Base-by-base conservation (phyloP, 1,284 basidiomycete species). In the Laetiporus sulphureus region DNA sequence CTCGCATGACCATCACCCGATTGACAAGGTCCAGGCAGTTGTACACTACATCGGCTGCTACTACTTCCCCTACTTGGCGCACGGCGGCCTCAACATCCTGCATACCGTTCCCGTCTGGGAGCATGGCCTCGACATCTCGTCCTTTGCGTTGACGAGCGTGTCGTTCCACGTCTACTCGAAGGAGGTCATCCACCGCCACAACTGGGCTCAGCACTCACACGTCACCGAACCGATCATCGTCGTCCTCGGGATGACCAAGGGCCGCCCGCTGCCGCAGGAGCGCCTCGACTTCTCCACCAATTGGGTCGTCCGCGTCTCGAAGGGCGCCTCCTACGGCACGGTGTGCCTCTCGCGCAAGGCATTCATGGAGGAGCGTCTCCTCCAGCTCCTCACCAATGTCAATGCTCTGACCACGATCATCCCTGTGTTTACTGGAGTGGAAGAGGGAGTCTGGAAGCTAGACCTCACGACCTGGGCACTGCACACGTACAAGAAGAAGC, bases 361-460 rank as follows among this genome's bases (percentile, higher is more conserved):
- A 27, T 64, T 64, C 57, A 54, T 63, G 35, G 56, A 62, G 29
- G 50, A 54, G 29, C 52, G 53, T 37, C 50, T 64, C 4, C 51
- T 63, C 22, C 35, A 34, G 15, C 43, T 54, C n/a, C 54, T 64
- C 16, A 44, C 55, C 15, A 44, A 44, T 23, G 41, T 64, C 48
- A 64, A 64, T 44, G 51, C 50, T 2, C 43, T 50, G 30, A 64
- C 60, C 6, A 63, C 62, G n/a, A 47, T 64, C 38, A 52, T 64
- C 11, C 57, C 61, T 13, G 40, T 48, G 18, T 58, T 58, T 39
- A 45, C 54, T 18, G 57, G 57, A 27, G 50, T 57, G 24, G 39
- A 56, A 19, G 51, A 51, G 40, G 57, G 53, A 19, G 52, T 49
- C 22, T 57, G 59, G 49, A 46, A 53, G 18, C 45, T 61, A 24